Evolutionary conservation across 179 eudicot genomes (phyloP).

Genomic region (Carnegiea gigantea): DNA sequence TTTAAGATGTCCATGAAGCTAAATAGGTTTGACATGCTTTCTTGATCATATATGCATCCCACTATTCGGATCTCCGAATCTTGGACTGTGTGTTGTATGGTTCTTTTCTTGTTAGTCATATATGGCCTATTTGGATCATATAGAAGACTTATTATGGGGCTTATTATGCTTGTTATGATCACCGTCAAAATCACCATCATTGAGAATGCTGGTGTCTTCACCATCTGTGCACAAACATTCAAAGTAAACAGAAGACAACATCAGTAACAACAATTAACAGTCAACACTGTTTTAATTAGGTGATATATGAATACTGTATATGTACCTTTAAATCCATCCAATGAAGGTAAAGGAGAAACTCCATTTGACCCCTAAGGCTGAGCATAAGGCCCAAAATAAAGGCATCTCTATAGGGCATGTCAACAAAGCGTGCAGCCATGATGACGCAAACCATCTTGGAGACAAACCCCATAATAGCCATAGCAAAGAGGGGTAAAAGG

Average conservation of each 20-base stretch:
- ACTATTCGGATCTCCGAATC: constrained; percentile 51
- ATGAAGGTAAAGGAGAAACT: constrained; percentile 58
- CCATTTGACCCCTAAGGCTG: constrained; percentile 78
- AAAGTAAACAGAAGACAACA: no score
- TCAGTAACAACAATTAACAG: no score
- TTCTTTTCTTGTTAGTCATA: constrained; percentile 69
- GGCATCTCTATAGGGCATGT: constrained; percentile 54
- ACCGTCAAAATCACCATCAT: constrained; percentile 51
- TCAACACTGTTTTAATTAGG: no score
- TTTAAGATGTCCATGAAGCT: constrained; percentile 51
- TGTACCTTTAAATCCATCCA: constrained; percentile 76
- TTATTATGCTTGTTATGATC: constrained; percentile 38
- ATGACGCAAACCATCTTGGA: constrained; percentile 45
- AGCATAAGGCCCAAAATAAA: constrained; percentile 56
- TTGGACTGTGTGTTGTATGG: constrained; percentile 60
- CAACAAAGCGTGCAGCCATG: constrained; percentile 35
- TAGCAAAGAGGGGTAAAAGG: constrained; percentile 41
- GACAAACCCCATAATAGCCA: constrained; percentile 34
- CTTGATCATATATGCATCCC: constrained; percentile 53
- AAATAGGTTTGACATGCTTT: constrained; percentile 48
- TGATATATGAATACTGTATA: no score
- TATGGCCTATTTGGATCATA: constrained; percentile 76
- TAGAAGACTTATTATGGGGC: constrained; percentile 58
- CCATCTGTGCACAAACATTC: constrained; percentile 17
- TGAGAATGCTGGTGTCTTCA: constrained; percentile 39